Percentiles rank a stretch among this genome's conserved stretches.
These are phyloP conservation scores for Xylariaceae sp. DNA, from an alignment of 2,329 filamentous ascomycete species.

Conservation along the genomic window DNA sequence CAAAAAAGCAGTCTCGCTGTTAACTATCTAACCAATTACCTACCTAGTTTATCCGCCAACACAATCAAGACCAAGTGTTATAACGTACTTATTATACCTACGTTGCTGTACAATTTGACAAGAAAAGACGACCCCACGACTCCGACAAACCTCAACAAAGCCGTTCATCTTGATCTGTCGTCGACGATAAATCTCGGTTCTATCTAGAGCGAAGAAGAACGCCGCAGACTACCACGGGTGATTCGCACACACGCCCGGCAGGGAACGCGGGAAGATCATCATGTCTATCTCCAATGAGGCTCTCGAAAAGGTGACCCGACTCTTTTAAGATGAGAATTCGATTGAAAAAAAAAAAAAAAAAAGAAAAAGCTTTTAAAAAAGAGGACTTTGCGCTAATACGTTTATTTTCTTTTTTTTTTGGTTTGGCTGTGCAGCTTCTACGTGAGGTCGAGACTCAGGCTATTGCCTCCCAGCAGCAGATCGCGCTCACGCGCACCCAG, in stretches of 20 bases:
- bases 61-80: neutral
- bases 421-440: slow-evolving; percentile 56
- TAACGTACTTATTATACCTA: neutral
- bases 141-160: no score
- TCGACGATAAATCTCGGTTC: no score
- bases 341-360: no score
- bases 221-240: neutral
- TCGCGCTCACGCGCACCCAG: slow-evolving; percentile 77
- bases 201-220: neutral
- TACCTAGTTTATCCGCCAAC: neutral
- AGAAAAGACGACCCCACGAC: no score
- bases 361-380: no score
- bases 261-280: neutral
- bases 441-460: slow-evolving; percentile 93
- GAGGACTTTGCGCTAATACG: neutral
- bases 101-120: no score
- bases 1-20: neutral
- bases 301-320: slow-evolving; percentile 72
- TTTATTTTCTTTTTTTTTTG: neutral
- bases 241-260: neutral
- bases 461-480: slow-evolving; percentile 83
- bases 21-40: no score
- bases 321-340: neutral
- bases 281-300: slow-evolving; percentile 96
- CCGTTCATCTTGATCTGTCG: no score